Evolutionary conservation across 2,329 filamentous ascomycete genomes (phyloP).

Genomic region (Nemania sp.): DNA sequence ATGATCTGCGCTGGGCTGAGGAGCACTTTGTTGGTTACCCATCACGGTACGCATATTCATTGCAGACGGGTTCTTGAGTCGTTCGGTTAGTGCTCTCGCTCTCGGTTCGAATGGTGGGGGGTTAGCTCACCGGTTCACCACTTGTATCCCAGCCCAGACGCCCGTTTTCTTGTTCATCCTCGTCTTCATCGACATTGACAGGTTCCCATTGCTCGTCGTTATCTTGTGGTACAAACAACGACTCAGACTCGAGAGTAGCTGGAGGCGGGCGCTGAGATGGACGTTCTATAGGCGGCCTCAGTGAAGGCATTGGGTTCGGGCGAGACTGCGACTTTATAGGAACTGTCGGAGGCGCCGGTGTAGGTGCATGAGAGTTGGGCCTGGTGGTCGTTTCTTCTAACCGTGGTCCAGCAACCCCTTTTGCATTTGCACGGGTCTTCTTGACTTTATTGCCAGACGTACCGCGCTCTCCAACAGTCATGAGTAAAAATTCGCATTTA

Average conservation of each 20-base stretch:
- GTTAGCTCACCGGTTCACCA: constrained; percentile 59
- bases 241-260: constrained; percentile 64
- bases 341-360: constrained; percentile 40
- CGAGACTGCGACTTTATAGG: constrained; percentile 43
- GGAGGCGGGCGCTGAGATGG: constrained; percentile 58
- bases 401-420: constrained; percentile 45
- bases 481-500: constrained; percentile 76
- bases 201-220: constrained; percentile 76
- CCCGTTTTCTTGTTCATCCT: constrained; percentile 66
- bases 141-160: constrained; percentile 76
- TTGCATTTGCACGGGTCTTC: constrained; percentile 45
- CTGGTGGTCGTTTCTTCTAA: constrained; percentile 54
- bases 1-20: constrained; percentile 28
- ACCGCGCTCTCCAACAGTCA: constrained; percentile 73
- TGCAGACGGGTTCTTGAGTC: constrained; percentile 47
- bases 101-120: constrained; percentile 26
- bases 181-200: constrained; percentile 59
- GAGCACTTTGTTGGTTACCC: constrained; percentile 33
- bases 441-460: constrained; percentile 53
- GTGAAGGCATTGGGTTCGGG: constrained; percentile 46
- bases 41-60: constrained; percentile 49
- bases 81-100: constrained; percentile 20
- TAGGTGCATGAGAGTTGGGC: constrained; percentile 40
- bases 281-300: constrained; percentile 42
- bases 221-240: constrained; percentile 70